These are phyloP conservation scores for Farysia itapuensis DNA, from an alignment of 1,284 basidiomycete species.

Conservation along the genomic window DNA sequence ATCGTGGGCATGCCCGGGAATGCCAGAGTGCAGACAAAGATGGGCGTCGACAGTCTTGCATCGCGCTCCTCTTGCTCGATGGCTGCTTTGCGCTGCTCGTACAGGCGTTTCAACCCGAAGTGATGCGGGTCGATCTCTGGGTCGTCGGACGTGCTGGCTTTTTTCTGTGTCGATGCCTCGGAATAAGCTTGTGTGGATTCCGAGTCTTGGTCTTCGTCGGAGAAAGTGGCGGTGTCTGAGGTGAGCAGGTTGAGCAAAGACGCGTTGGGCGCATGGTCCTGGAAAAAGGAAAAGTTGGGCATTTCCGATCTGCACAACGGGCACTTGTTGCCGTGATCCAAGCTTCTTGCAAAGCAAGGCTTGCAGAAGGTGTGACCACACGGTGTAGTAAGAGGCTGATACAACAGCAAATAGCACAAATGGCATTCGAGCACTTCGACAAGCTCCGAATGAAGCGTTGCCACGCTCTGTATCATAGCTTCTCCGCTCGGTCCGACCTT, in stretches of 20 bases:
- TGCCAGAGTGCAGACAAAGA: conserved; percentile 84
- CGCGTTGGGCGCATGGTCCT: conserved; percentile 64
- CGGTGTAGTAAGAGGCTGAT: conserved; percentile 84
- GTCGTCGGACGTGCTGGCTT: conserved; percentile 5
- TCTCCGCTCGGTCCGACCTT: conserved; percentile 16
- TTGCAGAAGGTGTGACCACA: conserved; percentile 95
- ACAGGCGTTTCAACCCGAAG: conserved; percentile 36
- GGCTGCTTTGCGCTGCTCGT: conserved; percentile 66
- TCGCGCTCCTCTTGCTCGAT: conserved; percentile 76
- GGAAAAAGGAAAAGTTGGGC: conserved; percentile 76
- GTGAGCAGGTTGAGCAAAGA: conserved; percentile 41
- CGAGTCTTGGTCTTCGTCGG: conserved; percentile 26
- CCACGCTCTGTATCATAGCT: conserved; percentile 33
- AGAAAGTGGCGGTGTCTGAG: conserved; percentile 30
- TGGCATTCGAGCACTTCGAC: conserved; percentile 78
- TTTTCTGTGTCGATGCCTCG: neutral
- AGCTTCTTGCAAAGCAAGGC: conserved; percentile 80
- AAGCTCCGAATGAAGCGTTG: conserved; percentile 64
- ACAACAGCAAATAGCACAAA: conserved; percentile 81
- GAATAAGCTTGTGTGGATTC: conserved; percentile 24
- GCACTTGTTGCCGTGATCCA: conserved; percentile 80
- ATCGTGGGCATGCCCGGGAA: conserved; percentile 88
- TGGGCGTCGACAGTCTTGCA: conserved; percentile 77
- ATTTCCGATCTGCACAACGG: conserved; percentile 81
- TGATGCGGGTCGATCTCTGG: conserved; percentile 22